Base-by-base conservation (phyloP, 805 yeast species). In the Schwanniomyces yamadae region DNA sequence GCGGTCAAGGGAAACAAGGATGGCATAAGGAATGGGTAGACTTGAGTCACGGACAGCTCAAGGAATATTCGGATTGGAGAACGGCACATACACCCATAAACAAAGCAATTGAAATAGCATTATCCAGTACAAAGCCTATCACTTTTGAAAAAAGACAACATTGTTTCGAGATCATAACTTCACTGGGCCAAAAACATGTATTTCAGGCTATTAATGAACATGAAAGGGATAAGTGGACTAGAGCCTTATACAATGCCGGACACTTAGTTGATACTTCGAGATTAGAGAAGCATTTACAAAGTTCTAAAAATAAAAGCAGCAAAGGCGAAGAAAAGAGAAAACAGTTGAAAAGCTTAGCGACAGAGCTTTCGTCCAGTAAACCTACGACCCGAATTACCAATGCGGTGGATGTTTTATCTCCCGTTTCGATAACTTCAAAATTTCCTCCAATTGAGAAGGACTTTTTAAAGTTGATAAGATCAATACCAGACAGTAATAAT, bases 21-120 rank as follows among this genome's bases (percentile, higher is more conserved):
- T 89, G 96, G 96, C 95, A 87, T 56, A 87, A 86, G 50, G 89
- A 83, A 55, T 85, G 95, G 90, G 84, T 88, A 1, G 85, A 80
- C 0, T 64, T 87, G 33, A 72, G 75, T 10, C 75, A 78, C n/a
- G 89, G 91, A 2, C 73, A 70, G 39, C 61, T 88, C 27, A 67
- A 71, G 28, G 93, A 87, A 52, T 87, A 75, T 53, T 71, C 82
- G 29, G 89, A 87, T 58, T 88, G 95, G 93, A 75, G 90, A 48
- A 76, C 71, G 37, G 87, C 87, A 14, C 66, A 68, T 13, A 74
- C 71, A 20, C 68, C 79, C 12, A 77, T 85, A 42, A 73, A 78
- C 43, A 72, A 71, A 14, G 89, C 93, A 3, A 75, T 88, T 10
- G 85, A 84, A 41, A 57, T 88, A 26, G 80, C 87, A 1, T 69